Evolutionary conservation across 2,329 filamentous ascomycete genomes (phyloP).

Genomic region (Ceratocystis papillata): DNA sequence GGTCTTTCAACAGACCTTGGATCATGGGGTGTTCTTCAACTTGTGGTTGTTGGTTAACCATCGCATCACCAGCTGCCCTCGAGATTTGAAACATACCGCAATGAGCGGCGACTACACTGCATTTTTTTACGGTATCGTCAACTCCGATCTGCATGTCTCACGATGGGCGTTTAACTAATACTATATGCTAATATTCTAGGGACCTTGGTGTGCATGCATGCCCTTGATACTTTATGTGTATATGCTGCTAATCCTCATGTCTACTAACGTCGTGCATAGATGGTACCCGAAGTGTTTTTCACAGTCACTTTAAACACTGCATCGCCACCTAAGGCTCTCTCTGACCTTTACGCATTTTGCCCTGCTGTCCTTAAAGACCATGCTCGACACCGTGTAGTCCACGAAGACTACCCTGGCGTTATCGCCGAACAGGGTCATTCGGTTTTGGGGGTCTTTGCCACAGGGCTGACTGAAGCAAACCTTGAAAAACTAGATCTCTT

Average conservation of each 20-base stretch:
- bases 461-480: slow-evolving; percentile 67
- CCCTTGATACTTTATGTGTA: neutral
- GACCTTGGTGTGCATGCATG: slow-evolving; percentile 31
- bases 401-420: slow-evolving; percentile 74
- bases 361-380: slow-evolving; percentile 67
- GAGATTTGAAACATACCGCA: neutral
- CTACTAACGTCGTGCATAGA: slow-evolving; percentile 35
- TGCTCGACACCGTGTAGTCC: slow-evolving; percentile 56
- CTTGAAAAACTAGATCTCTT: slow-evolving; percentile 67
- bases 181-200: slow-evolving; percentile 26
- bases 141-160: neutral
- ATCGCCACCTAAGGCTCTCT: slow-evolving; percentile 38
- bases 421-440: slow-evolving; percentile 43
- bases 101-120: slow-evolving; percentile 22
- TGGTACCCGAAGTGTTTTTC: slow-evolving; percentile 80
- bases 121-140: slow-evolving; percentile 35
- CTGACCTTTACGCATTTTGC: slow-evolving; percentile 50
- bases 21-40: neutral
- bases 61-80: neutral
- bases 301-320: slow-evolving; percentile 63
- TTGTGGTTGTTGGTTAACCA: neutral
- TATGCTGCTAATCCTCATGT: slow-evolving; percentile 17
- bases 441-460: slow-evolving; percentile 66
- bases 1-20: neutral
- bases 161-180: slow-evolving; percentile 15